Base-by-base conservation (phyloP, 73 alveolate species). In the Uronychia binucleata region DNA sequence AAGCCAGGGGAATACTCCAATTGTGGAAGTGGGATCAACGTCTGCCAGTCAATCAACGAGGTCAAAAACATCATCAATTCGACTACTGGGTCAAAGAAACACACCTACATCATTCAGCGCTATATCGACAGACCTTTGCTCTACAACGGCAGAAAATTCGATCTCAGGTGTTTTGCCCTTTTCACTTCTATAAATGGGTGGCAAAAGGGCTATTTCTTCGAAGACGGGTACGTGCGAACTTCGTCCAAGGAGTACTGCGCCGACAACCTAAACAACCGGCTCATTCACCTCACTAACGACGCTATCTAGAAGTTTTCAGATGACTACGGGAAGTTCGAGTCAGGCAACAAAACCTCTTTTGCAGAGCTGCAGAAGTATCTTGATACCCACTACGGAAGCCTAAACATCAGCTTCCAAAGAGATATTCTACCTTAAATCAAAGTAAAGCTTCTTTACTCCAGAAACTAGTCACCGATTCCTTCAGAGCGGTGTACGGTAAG, bases 261-360 rank as follows among this genome's bases (percentile, higher is more conserved):
- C 32, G 74, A 94, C 60, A 86, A 92, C 79, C 59, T 90, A 57
- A 80, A 86, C 80, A 93, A 95, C 34, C 83, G 80, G 31, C 75
- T 57, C 75, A 78, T 93, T 26, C 99, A 96, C 89, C 86, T 96
- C 34, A 96, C 99, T 5, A 96, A 96, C 87, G 97, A 96, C 89
- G 97, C 99, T 19, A 87, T 96, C 14, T 93, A 96, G 88, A 95
- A 95, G 90, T 82, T 89, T 57, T 74, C 92, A 59, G 92, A 95
- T 32, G 95, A 95, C 86, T 95, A 93, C 81, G 95, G 95, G 26
- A 95, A 95, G 84, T 93, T 86, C 87, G 98, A 95, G 84, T 58
- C 85, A 1, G 97, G 97, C 14, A 95, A 95, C 81, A 95, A 95
- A 88, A 80, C 92, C 1, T 93, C 97, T 19, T 93, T 90, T 84